Evolutionary conservation across 495 filamentous ascomycete species (phyloP), one percentile per base, ranked within the genome.

Genomic region (Penicillium pulvis): DNA sequence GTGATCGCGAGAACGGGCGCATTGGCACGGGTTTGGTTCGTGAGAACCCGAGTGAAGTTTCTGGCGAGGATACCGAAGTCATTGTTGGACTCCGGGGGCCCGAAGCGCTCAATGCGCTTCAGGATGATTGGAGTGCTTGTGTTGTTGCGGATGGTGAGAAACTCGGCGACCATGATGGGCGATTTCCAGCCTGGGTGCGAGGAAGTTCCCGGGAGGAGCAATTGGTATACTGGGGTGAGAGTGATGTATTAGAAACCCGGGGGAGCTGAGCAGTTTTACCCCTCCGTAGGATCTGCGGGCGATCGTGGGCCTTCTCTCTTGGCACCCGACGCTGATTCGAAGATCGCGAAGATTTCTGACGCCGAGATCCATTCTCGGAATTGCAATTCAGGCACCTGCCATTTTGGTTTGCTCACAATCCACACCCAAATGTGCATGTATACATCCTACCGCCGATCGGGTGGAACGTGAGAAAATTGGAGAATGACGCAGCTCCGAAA

Each of bases 121-220:
- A 98, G 76, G 45, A 86, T 82, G 30, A 97, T 75, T 1, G 86
- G 79, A 6, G 81, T 90, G 59, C 85, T 76, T 39, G 92, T 93
- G 56, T 97, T 80, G 69, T 98, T 98, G 62, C 93, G 93, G 70
- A 98, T 86, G 6, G 85, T 92, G 45, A 98, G 73, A 48, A 68
- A 55, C 45, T 79, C 71, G 45, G 75, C 74, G 28, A 74, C 75
- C 77, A 78, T 80, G 52, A 43, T 72, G 63, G 51, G 26, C 23
- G 42, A 23, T 30, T 42, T 39, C 33, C 33, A 36, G 10, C 23
- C 17, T 47, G 49, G 41, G 50, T 41, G 23, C 3, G 23, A 46
- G 36, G 24, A 14, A 26, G 48, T 9, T 33, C 24, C 20, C 20
- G 20, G 20, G 49, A 53, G 33, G 14, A 33, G 26, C 46, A 49